phyloP scores from a whole-genome alignment of 2,329 filamentous ascomycete species.

The Diaporthe vaccinii region DNA sequence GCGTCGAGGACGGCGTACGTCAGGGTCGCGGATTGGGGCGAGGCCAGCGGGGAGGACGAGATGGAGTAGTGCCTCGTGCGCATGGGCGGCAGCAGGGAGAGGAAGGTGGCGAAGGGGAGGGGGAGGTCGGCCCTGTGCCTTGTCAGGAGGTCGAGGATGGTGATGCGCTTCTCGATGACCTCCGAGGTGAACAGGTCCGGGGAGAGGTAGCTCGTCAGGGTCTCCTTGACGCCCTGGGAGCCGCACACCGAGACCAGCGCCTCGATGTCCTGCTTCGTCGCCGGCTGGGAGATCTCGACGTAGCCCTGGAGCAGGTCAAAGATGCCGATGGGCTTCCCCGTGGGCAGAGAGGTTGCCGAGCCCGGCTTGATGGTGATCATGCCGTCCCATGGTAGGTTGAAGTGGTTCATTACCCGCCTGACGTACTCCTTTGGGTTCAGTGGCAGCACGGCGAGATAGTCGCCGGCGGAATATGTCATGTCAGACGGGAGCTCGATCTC shows the following conservation, averaged over 20 bases:
- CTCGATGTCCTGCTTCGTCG: conserved; percentile 67
- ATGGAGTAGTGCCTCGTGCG: conserved; percentile 67
- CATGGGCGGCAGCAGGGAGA: conserved; percentile 76
- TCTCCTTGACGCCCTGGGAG: conserved; percentile 54
- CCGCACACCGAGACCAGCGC: conserved; percentile 62
- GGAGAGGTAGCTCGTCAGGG: conserved; percentile 53
- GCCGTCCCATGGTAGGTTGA: conserved; percentile 77
- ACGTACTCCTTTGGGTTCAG: conserved; percentile 75
- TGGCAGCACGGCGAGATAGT: conserved; percentile 81
- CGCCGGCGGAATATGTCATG: conserved; percentile 77
- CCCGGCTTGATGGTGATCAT: conserved; percentile 69
- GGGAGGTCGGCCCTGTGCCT: conserved; percentile 63
- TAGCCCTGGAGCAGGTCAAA: conserved; percentile 76
- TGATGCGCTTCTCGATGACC: conserved; percentile 63
- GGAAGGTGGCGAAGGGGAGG: conserved; percentile 70
- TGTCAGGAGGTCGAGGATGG: conserved; percentile 73
- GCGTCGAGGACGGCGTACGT: conserved; percentile 77
- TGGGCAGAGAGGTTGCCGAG: conserved; percentile 65
- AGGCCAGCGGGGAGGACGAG: conserved; percentile 76
- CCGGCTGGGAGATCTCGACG: conserved; percentile 78
- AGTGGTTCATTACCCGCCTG: conserved; percentile 74
- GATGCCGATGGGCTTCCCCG: conserved; percentile 69
- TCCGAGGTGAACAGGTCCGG: conserved; percentile 55
- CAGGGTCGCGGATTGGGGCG: conserved; percentile 69
- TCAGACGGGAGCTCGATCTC: conserved; percentile 76